Evolutionary conservation across 805 yeast genomes (phyloP), one percentile per base, ranked within the genome.

Genomic region (Ogataea ganodermae): DNA sequence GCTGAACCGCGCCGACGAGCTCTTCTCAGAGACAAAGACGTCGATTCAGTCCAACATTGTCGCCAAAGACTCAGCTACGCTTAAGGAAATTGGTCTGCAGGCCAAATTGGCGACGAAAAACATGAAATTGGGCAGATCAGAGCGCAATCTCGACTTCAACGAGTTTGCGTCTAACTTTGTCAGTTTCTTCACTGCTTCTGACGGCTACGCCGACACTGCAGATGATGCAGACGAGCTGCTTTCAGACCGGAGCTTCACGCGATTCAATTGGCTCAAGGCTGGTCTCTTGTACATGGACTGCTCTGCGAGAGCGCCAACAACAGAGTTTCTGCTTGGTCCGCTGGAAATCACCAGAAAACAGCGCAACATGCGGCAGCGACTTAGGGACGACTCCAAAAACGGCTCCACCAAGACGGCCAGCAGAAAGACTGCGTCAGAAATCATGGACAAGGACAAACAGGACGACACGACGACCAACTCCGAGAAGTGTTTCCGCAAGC

Each of bases 281-380:
- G 91, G 90, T 0, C 63, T 76, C 2, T 59, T 81, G 24, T 79
- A 72, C 53, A 67, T 74, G 50, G 63, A 71, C 50, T 59, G 74
- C 27, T 76, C 84, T 46, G 60, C 60, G 3, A 72, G 74, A 42
- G 74, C 86, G 0, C 64, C 73, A 0, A 74, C 80, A 0, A 67
- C 74, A 17, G 86, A 83, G 52, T 87, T 84, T 59, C 64, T 89
- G 50, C 68, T 82, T 45, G 96, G 95, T 0, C 90, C 95, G 0
- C 67, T 88, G 35, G 80, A 78, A 14, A 70, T 83, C 2, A 84
- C 84, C 52, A 76, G 78, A 51, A 79, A 75, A 55, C 66, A 62
- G n/a, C 57, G 70, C n/a, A 59, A 22, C 1, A 16, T 61, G 0
- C 65, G 55, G 35, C 67, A 57, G 45, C 74, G 72, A 26, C 59